Conservation (phyloP, 139 green algal species). For the Closterium sp. region DNA sequence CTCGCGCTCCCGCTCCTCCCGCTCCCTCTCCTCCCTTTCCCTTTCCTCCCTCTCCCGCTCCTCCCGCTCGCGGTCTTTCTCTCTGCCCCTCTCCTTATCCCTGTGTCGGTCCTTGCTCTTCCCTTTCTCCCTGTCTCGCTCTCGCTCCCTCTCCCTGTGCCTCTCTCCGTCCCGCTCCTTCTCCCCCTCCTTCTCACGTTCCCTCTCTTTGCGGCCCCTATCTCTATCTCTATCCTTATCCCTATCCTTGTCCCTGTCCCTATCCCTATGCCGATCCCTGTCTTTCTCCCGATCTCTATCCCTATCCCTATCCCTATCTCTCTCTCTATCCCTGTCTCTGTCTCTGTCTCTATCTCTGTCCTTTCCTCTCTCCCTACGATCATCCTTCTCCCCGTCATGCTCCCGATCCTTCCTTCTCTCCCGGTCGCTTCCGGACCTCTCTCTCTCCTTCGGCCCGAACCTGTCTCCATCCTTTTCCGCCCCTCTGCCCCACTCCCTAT, state of each 20-base stretch:
- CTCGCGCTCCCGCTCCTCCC: neutral
- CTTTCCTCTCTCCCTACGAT: neutral
- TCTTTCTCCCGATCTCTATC: neutral
- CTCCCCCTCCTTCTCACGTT: neutral
- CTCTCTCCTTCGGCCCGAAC: neutral
- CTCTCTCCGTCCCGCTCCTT: neutral
- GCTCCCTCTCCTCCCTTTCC: neutral
- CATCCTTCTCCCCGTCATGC: neutral
- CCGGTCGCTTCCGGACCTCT: neutral
- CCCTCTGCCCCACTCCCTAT: neutral
- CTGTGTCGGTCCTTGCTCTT: neutral
- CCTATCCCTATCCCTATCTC: neutral
- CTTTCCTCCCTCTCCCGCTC: neutral
- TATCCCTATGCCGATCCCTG: neutral
- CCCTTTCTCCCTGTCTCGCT: neutral
- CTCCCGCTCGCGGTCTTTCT: neutral
- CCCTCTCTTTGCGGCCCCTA: neutral
- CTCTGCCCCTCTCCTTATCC: neutral
- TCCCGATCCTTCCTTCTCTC: constrained; percentile 7
- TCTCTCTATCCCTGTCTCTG: neutral
- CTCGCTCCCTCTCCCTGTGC: neutral
- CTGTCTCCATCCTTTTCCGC: neutral
- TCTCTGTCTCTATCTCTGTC: neutral
- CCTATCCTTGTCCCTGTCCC: neutral
- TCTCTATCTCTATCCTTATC: neutral